Conservation (phyloP, 768 basidiomycete species). For the Hypholoma sublateritium region DNA sequence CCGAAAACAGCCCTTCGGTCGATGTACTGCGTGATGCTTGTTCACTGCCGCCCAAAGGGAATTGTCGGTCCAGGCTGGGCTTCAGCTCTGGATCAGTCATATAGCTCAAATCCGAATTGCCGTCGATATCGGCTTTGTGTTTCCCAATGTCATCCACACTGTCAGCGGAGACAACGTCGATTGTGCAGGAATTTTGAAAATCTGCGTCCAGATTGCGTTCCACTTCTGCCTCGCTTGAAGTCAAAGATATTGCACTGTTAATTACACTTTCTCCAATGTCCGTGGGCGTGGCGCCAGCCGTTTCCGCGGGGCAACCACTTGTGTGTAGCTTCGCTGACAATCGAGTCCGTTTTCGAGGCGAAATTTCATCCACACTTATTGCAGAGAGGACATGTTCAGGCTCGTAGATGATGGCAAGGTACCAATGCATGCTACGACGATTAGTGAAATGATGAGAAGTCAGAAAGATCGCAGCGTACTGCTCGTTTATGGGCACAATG, state of each 20-base stretch:
- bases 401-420: conserved; percentile 89
- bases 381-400: conserved; percentile 63
- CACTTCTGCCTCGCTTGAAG: conserved; percentile 31
- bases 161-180: conserved; percentile 9
- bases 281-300: background rate
- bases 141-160: background rate
- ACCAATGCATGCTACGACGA: conserved; percentile 86
- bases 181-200: conserved; percentile 27
- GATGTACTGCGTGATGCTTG: background rate
- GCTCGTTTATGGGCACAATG: conserved; percentile 95
- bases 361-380: background rate
- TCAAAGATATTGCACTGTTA: conserved; percentile 9
- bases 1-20: background rate
- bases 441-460: background rate
- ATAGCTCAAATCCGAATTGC: conserved; percentile 9
- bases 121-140: background rate
- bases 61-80: background rate
- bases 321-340: conserved; percentile 5
- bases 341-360: conserved; percentile 22
- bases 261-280: background rate
- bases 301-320: background rate
- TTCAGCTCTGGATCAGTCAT: conserved; percentile 7
- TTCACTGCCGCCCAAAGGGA: background rate
- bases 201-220: conserved; percentile 28
- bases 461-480: conserved; percentile 49